Evolutionary conservation across 129 eudicot species (phyloP).

Genomic region (Helichrysum umbraculigerum): DNA sequence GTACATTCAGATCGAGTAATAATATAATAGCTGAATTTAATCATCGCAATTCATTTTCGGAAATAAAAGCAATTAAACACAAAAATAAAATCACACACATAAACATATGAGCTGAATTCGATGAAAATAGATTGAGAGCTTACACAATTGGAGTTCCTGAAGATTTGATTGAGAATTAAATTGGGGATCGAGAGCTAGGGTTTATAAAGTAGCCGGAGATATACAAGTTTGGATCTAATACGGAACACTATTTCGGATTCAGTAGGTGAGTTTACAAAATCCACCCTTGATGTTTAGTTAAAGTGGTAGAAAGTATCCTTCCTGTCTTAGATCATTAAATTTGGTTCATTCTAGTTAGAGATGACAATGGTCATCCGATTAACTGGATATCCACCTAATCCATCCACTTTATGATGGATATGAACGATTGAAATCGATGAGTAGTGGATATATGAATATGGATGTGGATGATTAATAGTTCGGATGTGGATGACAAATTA

Average conservation of each 20-base stretch:
- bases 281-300: constrained; percentile 11
- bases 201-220: constrained; percentile 10
- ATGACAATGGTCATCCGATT: no score
- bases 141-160: constrained; percentile 16
- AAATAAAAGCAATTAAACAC: neutral
- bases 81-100: neutral
- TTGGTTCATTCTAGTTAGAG: neutral
- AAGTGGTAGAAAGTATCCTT: neutral
- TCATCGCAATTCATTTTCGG: constrained; percentile 11
- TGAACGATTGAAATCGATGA: no score
- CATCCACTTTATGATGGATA: no score
- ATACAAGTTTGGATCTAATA: constrained; percentile 13
- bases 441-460: no score
- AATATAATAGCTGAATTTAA: constrained; percentile 3
- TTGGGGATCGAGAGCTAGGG: constrained; percentile 25
- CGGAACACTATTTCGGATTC: constrained; percentile 31
- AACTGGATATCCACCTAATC: no score
- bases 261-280: constrained; percentile 1
- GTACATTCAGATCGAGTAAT: constrained; percentile 21
- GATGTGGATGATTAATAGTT: no score
- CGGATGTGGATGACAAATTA: no score
- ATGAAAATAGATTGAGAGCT: constrained; percentile 15
- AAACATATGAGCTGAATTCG: neutral
- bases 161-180: neutral
- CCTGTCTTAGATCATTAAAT: neutral